Percentiles rank a stretch among this genome's conserved stretches.
phyloP scores from a whole-genome alignment of 163 green algal genomes.

The Prototheca wickerhamii region DNA sequence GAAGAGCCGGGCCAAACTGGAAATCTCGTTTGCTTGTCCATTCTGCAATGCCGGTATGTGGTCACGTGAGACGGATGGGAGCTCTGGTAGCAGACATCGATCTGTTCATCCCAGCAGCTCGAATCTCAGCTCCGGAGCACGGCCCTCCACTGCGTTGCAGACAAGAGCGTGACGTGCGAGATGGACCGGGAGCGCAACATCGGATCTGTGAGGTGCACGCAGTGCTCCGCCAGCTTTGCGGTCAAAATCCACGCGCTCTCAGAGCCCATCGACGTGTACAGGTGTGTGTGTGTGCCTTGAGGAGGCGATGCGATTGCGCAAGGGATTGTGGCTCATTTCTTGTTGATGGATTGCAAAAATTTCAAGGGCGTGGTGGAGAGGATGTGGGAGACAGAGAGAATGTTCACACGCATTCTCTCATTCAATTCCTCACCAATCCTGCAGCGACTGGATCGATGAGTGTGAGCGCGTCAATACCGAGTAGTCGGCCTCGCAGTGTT shows the following conservation, averaged over 20 bases:
- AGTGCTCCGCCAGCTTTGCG: constrained; percentile 30
- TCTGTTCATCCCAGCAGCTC: neutral
- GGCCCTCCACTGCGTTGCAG: constrained; percentile 2
- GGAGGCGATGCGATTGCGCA: neutral
- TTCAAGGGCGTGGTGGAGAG: neutral
- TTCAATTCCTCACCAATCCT: neutral
- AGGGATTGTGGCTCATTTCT: no score
- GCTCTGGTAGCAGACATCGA: neutral
- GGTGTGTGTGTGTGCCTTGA: no score
- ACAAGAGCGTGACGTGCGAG: constrained; percentile 38
- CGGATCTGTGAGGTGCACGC: constrained; percentile 31
- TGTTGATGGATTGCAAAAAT: no score
- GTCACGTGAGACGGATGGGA: neutral
- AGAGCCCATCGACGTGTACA: constrained; percentile 58
- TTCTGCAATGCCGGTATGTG: constrained; percentile 61
- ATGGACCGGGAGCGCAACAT: constrained; percentile 38
- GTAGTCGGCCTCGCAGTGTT: constrained; percentile 1
- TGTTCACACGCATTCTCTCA: neutral
- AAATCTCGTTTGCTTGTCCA: constrained; percentile 59
- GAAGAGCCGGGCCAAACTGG: constrained; percentile 55
- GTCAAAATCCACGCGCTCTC: constrained; percentile 40
- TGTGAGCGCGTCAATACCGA: constrained; percentile 37
- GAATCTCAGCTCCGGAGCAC: neutral
- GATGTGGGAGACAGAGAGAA: neutral
- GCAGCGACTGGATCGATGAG: constrained; percentile 54